Conservation (phyloP, 1,284 basidiomycete species). For the Heterobasidion annosum region DNA sequence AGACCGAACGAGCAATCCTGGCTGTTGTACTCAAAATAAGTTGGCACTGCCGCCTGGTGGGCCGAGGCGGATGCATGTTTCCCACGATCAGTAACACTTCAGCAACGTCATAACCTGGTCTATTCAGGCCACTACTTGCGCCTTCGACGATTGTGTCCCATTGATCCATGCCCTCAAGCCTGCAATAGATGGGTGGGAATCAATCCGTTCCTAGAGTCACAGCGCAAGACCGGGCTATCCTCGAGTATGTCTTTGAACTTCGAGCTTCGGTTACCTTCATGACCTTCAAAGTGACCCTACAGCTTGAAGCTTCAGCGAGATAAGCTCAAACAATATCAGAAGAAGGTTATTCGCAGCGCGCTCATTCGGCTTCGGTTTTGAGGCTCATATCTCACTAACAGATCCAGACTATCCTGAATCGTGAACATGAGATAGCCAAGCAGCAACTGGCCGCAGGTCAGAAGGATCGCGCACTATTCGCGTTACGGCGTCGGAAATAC, state of each 20-base stretch:
- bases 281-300: constrained; percentile 12
- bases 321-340: constrained; percentile 93
- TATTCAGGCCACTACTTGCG: too few relatives aligned
- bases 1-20: too few relatives aligned
- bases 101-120: too few relatives aligned
- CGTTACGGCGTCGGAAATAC: constrained; percentile 86
- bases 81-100: too few relatives aligned
- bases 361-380: not conserved
- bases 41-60: too few relatives aligned
- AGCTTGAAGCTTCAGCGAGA: constrained; percentile 94
- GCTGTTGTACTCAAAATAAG: too few relatives aligned
- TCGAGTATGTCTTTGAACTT: constrained; percentile 60
- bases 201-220: constrained; percentile 89
- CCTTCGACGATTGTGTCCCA: not conserved
- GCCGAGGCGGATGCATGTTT: too few relatives aligned
- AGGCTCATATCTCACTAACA: constrained; percentile 21
- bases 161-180: not conserved
- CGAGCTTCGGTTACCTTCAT: constrained; percentile 5
- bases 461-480: constrained; percentile 81
- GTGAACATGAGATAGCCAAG: constrained; percentile 87
- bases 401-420: constrained; percentile 83
- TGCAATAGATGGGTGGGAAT: constrained; percentile 48
- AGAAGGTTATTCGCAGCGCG: constrained; percentile 46
- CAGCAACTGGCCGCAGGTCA: constrained; percentile 74
- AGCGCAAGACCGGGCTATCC: constrained; percentile 84